Conservation (phyloP, 129 eudicot genomes). For the Cynara cardunculus region DNA sequence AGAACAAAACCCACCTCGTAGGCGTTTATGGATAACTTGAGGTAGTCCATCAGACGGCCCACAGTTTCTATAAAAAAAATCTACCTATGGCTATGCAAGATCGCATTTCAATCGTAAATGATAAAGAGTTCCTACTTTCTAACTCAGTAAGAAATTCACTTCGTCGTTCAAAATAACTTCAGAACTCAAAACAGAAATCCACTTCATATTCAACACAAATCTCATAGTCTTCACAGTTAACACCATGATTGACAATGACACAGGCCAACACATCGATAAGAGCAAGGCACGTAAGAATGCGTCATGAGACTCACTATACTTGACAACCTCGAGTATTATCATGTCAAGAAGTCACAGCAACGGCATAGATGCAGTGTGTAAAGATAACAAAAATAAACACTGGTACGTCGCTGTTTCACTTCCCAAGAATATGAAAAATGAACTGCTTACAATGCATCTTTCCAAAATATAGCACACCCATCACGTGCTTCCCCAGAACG, state of each 20-base stretch:
- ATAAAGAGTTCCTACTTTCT: not conserved
- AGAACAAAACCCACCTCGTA: not conserved
- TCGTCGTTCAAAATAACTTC: not conserved
- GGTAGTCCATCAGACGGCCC: not conserved
- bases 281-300: not conserved
- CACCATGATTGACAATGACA: not conserved
- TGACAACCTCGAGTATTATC: too few species aligned
- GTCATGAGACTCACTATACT: not conserved
- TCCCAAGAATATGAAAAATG: not conserved
- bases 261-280: not conserved
- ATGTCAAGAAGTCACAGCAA: not conserved
- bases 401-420: not conserved
- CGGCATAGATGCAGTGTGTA: not conserved
- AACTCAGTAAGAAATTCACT: not conserved
- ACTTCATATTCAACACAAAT: not conserved
- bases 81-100: not conserved
- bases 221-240: not conserved
- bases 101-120: not conserved
- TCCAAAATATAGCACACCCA: conserved; percentile 93
- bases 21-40: not conserved
- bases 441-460: conserved; percentile 51
- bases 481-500: conserved; percentile 84
- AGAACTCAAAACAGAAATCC: not conserved
- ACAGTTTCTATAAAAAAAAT: not conserved
- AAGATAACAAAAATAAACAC: not conserved